phyloP scores from a whole-genome alignment of 2,329 filamentous ascomycete genomes.

The Diplodia seriata region DNA sequence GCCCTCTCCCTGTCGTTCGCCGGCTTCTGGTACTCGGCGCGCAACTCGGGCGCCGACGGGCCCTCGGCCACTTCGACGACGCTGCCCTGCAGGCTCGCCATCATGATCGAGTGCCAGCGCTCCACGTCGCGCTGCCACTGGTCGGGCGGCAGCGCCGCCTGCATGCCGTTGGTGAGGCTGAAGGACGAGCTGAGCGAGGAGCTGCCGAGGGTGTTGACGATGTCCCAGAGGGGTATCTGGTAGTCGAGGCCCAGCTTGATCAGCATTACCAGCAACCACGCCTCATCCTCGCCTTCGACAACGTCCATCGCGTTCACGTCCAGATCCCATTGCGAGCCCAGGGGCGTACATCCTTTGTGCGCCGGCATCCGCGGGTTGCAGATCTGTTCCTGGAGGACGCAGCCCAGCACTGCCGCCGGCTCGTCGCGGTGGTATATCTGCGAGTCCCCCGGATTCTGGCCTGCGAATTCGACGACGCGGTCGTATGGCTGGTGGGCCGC shows the following conservation, averaged over 20 bases:
- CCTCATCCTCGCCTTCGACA: not conserved
- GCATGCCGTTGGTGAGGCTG: constrained; percentile 18
- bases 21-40: constrained; percentile 30
- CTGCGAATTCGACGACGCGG: not conserved
- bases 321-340: not conserved
- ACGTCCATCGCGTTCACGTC: not conserved
- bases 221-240: not conserved
- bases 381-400: constrained; percentile 9
- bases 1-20: not conserved
- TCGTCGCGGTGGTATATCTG: not conserved
- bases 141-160: constrained; percentile 34
- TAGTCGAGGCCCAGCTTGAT: not conserved
- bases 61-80: constrained; percentile 29
- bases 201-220: not conserved
- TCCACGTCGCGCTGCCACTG: constrained; percentile 38
- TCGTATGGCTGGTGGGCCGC: constrained; percentile 24
- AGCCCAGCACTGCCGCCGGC: constrained; percentile 22
- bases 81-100: constrained; percentile 34
- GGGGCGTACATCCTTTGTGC: not conserved
- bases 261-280: not conserved
- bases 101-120: constrained; percentile 30
- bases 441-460: too few relatives aligned
- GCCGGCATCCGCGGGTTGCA: constrained; percentile 31
- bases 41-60: constrained; percentile 1
- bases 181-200: not conserved